Conservation (phyloP, 2,329 filamentous ascomycete genomes). For the Verticillium dahliae region DNA sequence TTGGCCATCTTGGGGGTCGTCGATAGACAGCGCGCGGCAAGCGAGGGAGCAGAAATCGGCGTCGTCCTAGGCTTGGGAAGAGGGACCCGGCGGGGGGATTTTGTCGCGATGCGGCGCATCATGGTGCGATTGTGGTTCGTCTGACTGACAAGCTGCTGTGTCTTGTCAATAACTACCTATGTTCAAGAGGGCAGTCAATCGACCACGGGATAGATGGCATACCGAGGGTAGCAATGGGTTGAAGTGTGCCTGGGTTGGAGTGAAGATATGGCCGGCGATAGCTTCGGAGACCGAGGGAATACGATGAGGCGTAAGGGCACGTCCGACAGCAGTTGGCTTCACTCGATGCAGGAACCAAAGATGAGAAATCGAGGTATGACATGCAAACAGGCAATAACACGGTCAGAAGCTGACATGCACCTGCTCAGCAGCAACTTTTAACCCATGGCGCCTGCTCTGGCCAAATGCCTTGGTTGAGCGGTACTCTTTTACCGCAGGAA, state of each 20-base stretch:
- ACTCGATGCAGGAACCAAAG: background rate
- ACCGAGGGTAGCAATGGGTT: background rate
- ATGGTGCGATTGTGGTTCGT: conserved; percentile 11
- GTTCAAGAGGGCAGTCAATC: no score
- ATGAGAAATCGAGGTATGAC: background rate
- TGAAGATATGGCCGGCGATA: background rate
- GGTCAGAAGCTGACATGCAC: background rate
- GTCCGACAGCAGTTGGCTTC: background rate
- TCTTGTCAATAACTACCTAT: background rate
- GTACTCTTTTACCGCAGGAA: conserved; percentile 18
- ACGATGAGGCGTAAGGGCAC: conserved; percentile 9
- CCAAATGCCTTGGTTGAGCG: conserved; percentile 18
- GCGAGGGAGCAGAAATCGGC: conserved; percentile 7
- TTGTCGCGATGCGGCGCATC: conserved; percentile 25
- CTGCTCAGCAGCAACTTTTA: no score
- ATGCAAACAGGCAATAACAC: background rate
- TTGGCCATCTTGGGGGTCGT: conserved; percentile 23
- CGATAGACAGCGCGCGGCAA: conserved; percentile 22
- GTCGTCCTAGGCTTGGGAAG: conserved; percentile 13
- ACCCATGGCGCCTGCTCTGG: no score
- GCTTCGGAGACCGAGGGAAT: conserved; percentile 4
- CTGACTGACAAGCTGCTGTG: background rate
- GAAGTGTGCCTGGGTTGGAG: background rate
- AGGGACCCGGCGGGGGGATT: conserved; percentile 20
- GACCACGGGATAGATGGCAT: background rate